Base-by-base conservation (phyloP, 768 basidiomycete species). In the Panus rudis region DNA sequence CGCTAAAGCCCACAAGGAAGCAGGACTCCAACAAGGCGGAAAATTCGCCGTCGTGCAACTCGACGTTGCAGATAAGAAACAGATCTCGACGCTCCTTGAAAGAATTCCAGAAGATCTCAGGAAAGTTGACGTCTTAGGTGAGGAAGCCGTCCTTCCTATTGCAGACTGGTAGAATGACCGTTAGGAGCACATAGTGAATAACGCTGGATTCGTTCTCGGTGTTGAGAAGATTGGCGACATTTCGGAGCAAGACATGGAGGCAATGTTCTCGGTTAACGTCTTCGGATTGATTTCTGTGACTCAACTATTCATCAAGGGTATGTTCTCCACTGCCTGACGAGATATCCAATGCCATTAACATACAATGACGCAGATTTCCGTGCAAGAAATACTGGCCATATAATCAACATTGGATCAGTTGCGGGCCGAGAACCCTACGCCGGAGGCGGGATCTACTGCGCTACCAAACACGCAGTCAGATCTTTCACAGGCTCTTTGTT, bases 321-420 rank as follows among this genome's bases (percentile, higher is more conserved):
- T 25, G 53, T 38, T 24, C 7, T 25, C 16, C 64, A 83, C 27
- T 16, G 3, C 13, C 10, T 30, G 10, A 10, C 28, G n/a, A 30
- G n/a, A n/a, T n/a, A n/a, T n/a, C n/a, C n/a, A n/a, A n/a, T n/a
- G n/a, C n/a, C n/a, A n/a, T n/a, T n/a, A n/a, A n/a, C n/a, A n/a
- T n/a, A n/a, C n/a, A n/a, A n/a, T n/a, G 14, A 40, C 37, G 5
- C 32, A 54, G 63, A 61, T 28, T 63, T 54, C 43, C 53, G 49
- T 37, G 48, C 55, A 28, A 23, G 44, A 34, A 78, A 83, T 55
- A 66, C 78, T 4, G 89, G 91, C 0, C 92, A 93, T 67, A 70
- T 99, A 53, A 97, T 99, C 67, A 94, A 96, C 63, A 69, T 99
- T 39, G 93, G 96, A 6, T 94, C 92, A 10, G 77, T 99, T 45